phyloP scores from a whole-genome alignment of 352 stramenopile genomes.

The Pilasporangium apinafurcum region DNA sequence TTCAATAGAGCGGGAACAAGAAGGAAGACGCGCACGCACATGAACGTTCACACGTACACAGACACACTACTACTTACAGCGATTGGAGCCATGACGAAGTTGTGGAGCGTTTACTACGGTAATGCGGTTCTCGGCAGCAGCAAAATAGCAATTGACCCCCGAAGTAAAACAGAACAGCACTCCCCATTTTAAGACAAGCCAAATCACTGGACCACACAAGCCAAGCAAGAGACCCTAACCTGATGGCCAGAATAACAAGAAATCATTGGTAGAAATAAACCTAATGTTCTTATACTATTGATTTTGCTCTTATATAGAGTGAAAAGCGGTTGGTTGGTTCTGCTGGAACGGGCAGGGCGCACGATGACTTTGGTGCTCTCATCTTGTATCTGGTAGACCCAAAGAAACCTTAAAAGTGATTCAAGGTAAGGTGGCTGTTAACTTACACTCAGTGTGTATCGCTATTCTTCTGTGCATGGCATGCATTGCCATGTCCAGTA shows the following conservation, averaged over 20 bases:
- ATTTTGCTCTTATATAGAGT: constrained; percentile 7
- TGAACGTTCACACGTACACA: not conserved
- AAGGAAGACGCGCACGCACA: not conserved
- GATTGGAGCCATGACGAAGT: constrained; percentile 43
- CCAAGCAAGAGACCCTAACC: not conserved
- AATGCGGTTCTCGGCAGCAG: constrained; percentile 15
- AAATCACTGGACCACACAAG: constrained; percentile 28
- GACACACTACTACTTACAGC: constrained; percentile 26
- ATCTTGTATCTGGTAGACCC: constrained; percentile 90
- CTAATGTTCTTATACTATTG: constrained; percentile 36
- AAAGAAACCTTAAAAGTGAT: constrained; percentile 91
- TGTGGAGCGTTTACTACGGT: constrained; percentile 18
- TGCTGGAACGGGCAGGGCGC: constrained; percentile 3
- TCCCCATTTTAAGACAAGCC: not conserved
- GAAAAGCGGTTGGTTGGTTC: constrained; percentile 17
- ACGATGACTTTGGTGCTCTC: constrained; percentile 13
- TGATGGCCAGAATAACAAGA: constrained; percentile 28
- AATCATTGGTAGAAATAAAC: constrained; percentile 11
- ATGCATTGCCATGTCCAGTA: not conserved
- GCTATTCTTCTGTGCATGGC: not conserved
- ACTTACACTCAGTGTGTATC: too few species aligned
- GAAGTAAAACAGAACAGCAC: not conserved
- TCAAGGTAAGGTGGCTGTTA: constrained; percentile 88
- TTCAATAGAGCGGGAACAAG: constrained; percentile 1
- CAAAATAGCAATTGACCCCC: constrained; percentile 17